These are phyloP conservation scores for Penicillium sp. DNA, from an alignment of 2,329 filamentous ascomycete species.

Conservation along the genomic window DNA sequence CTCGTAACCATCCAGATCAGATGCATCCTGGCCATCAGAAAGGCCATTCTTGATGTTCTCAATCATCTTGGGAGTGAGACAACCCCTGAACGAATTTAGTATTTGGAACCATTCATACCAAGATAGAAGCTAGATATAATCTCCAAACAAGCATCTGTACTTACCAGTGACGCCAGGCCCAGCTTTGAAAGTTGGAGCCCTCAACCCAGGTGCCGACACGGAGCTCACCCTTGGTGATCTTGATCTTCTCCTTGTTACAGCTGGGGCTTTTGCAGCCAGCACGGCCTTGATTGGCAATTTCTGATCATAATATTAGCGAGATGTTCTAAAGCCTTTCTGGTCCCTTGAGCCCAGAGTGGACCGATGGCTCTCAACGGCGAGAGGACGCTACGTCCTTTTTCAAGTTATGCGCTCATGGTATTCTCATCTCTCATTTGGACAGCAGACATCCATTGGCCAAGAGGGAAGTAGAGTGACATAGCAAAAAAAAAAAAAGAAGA, in stretches of 20 bases:
- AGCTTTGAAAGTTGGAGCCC: conserved; percentile 60
- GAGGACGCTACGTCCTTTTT: background rate
- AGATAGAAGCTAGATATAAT: background rate
- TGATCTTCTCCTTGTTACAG: conserved; percentile 68
- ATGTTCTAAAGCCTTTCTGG: background rate
- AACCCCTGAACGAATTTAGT: conserved; percentile 65
- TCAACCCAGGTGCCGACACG: conserved; percentile 74
- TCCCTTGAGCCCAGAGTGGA: background rate
- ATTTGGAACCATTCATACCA: background rate
- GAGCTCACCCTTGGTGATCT: conserved; percentile 76
- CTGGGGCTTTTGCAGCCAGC: conserved; percentile 70
- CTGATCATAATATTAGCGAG: conserved; percentile 47
- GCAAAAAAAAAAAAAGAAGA: too few relatives aligned
- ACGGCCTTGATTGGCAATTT: conserved; percentile 67
- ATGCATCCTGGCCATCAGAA: conserved; percentile 55
- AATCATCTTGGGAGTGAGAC: conserved; percentile 75
- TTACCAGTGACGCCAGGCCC: conserved; percentile 85
- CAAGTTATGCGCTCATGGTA: background rate
- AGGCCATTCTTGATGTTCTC: conserved; percentile 54
- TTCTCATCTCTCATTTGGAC: background rate
- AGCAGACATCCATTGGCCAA: background rate
- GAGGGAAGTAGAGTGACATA: background rate
- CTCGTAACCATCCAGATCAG: conserved; percentile 76
- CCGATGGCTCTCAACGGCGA: too few relatives aligned
- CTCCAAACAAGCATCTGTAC: conserved; percentile 23